These are phyloP conservation scores for Fusarium proliferatum DNA, from an alignment of 2,329 filamentous ascomycete genomes.

Conservation along the genomic window DNA sequence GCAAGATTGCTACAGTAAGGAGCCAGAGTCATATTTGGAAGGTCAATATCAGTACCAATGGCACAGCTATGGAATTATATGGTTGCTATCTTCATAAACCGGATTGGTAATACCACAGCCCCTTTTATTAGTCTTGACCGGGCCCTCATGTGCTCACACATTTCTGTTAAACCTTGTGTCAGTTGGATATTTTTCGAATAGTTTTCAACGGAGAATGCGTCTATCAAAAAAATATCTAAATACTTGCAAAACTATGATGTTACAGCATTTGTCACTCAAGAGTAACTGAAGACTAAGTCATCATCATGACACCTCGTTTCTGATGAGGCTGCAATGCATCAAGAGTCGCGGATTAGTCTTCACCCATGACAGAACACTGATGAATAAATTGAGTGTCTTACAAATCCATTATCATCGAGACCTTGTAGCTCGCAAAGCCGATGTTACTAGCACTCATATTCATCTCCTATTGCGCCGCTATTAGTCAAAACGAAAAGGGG, in stretches of 20 bases:
- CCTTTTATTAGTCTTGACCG: neutral
- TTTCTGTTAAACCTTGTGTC: neutral
- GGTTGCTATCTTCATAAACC: neutral
- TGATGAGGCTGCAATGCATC: neutral
- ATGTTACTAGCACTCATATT: neutral
- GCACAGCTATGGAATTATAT: no score
- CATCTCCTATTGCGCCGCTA: neutral
- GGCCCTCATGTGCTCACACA: no score
- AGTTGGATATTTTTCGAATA: no score
- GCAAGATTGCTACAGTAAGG: neutral
- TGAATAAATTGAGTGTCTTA: neutral
- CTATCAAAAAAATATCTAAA: neutral
- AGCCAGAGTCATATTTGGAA: neutral
- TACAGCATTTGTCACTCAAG: neutral
- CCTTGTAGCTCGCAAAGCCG: neutral
- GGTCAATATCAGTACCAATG: neutral
- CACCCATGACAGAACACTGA: neutral
- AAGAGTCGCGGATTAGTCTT: neutral
- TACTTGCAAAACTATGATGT: neutral
- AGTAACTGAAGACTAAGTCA: neutral
- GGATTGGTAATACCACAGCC: neutral
- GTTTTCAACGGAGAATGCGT: neutral
- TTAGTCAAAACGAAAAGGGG: neutral
- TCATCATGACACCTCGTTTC: neutral
- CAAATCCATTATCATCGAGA: neutral